These are phyloP conservation scores for Ogataea nakhonphanomensis DNA, from an alignment of 805 yeast species.

Conservation along the genomic window DNA sequence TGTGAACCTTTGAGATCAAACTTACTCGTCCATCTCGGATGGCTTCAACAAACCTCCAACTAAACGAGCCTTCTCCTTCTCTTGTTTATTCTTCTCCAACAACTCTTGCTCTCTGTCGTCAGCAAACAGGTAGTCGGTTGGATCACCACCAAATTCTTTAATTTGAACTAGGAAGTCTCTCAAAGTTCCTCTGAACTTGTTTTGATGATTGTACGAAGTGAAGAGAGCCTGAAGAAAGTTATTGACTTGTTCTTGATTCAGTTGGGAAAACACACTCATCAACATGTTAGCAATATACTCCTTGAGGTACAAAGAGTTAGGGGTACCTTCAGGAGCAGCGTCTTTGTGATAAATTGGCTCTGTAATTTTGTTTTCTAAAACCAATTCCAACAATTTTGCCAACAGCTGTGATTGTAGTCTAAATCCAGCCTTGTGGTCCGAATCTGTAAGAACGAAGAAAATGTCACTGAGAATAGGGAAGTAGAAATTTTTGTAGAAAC, in stretches of 20 bases:
- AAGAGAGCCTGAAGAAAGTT: slow-evolving; percentile 78
- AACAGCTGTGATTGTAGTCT: slow-evolving; percentile 80
- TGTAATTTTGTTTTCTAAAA: slow-evolving; percentile 68
- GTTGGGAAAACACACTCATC: slow-evolving; percentile 86
- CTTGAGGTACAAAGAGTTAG: slow-evolving; percentile 73
- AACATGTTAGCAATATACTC: slow-evolving; percentile 81
- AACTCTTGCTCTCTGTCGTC: slow-evolving; percentile 85
- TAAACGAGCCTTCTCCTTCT: slow-evolving; percentile 76
- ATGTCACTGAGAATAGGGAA: slow-evolving; percentile 89
- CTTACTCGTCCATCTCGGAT: slow-evolving; percentile 78
- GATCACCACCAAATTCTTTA: slow-evolving; percentile 92
- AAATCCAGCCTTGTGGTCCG: slow-evolving; percentile 97
- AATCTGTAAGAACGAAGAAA: slow-evolving; percentile 89
- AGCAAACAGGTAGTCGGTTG: slow-evolving; percentile 90
- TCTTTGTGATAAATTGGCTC: slow-evolving; percentile 78
- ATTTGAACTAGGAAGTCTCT: slow-evolving; percentile 96
- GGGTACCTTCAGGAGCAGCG: slow-evolving; percentile 80
- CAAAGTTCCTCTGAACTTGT: slow-evolving; percentile 75
- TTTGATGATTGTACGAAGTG: slow-evolving; percentile 65
- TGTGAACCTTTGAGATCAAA: slow-evolving; percentile 3
- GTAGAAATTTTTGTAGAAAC: slow-evolving; percentile 84
- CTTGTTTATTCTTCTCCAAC: slow-evolving; percentile 62
- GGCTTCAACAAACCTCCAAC: slow-evolving; percentile 96
- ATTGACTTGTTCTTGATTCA: slow-evolving; percentile 77
- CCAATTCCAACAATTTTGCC: slow-evolving; percentile 78